A percentile compares a stretch with the other conserved stretches of the same genome.
These are phyloP conservation scores for Aspergillus sp. DNA, from an alignment of 2,329 filamentous ascomycete genomes.

Conservation along the genomic window DNA sequence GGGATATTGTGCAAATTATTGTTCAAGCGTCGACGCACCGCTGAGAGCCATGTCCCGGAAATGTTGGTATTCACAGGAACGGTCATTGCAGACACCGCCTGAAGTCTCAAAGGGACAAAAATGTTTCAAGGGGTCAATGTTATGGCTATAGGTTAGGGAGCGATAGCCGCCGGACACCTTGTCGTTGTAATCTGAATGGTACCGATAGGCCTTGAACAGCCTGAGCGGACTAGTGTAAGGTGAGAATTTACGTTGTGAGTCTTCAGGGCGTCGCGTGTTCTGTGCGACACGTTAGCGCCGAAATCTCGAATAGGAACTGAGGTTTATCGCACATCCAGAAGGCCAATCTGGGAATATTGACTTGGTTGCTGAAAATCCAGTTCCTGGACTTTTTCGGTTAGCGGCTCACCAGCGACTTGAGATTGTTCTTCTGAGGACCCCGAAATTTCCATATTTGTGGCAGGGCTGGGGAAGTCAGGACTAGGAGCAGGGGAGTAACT, in stretches of 20 bases:
- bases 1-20: slow-evolving; percentile 21
- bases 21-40: slow-evolving; percentile 63
- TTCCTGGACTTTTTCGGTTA: slow-evolving; percentile 34
- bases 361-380: slow-evolving; percentile 21
- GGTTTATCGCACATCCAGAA: slow-evolving; percentile 34
- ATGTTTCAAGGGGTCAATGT: slow-evolving; percentile 72
- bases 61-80: slow-evolving; percentile 75
- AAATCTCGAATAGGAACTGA: slow-evolving; percentile 13
- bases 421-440: slow-evolving; percentile 22
- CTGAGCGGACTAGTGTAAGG: slow-evolving; percentile 83
- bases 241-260: slow-evolving; percentile 41
- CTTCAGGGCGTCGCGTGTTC: slow-evolving; percentile 23
- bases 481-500: slow-evolving; percentile 45
- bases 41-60: slow-evolving; percentile 69
- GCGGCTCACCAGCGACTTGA: slow-evolving; percentile 28
- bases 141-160: slow-evolving; percentile 91
- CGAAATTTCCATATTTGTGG: slow-evolving; percentile 25
- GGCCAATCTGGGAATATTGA: slow-evolving; percentile 26
- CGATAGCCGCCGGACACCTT: slow-evolving; percentile 74
- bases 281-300: slow-evolving; percentile 30
- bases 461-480: slow-evolving; percentile 36
- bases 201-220: slow-evolving; percentile 84
- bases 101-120: slow-evolving; percentile 76
- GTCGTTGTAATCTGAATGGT: slow-evolving; percentile 73
- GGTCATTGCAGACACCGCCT: slow-evolving; percentile 71